These are phyloP conservation scores for Suillus cothurnatus DNA, from an alignment of 768 basidiomycete species.

Conservation along the genomic window DNA sequence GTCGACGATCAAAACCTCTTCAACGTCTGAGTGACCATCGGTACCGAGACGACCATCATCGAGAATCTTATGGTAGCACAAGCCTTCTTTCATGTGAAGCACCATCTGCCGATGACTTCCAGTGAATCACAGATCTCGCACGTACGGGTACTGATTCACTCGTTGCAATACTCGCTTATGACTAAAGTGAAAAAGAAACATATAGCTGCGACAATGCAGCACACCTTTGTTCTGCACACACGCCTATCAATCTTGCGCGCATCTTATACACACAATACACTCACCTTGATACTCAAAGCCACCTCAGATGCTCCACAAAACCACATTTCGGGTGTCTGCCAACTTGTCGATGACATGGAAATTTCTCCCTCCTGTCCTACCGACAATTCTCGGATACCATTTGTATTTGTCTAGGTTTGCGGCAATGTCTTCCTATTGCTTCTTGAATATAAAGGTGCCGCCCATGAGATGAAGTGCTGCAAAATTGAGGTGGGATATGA, in stretches of 20 bases:
- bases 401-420: slow-evolving; percentile 85
- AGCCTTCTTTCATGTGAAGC: no score
- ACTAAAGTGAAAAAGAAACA: slow-evolving; percentile 87
- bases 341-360: slow-evolving; percentile 91
- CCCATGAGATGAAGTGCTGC: slow-evolving; percentile 96
- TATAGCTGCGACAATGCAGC: slow-evolving; percentile 92
- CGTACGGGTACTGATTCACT: no score
- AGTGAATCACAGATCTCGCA: no score
- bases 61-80: no score
- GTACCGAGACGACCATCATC: no score
- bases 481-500: slow-evolving; percentile 76
- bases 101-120: no score
- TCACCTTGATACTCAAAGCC: slow-evolving; percentile 96
- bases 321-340: slow-evolving; percentile 85
- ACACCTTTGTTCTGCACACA: slow-evolving; percentile 83
- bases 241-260: background rate
- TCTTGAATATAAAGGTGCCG: slow-evolving; percentile 91
- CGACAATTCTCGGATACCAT: slow-evolving; percentile 92
- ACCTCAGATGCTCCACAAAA: slow-evolving; percentile 80
- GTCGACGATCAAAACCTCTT: no score
- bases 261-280: slow-evolving; percentile 13
- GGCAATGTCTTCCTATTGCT: slow-evolving; percentile 95
- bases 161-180: no score
- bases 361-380: slow-evolving; percentile 99
- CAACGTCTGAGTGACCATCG: no score